Percentiles rank a stretch among this genome's conserved stretches.
Conservation (phyloP, 176 grass and related monocot genomes). For the Paspalum notatum region DNA sequence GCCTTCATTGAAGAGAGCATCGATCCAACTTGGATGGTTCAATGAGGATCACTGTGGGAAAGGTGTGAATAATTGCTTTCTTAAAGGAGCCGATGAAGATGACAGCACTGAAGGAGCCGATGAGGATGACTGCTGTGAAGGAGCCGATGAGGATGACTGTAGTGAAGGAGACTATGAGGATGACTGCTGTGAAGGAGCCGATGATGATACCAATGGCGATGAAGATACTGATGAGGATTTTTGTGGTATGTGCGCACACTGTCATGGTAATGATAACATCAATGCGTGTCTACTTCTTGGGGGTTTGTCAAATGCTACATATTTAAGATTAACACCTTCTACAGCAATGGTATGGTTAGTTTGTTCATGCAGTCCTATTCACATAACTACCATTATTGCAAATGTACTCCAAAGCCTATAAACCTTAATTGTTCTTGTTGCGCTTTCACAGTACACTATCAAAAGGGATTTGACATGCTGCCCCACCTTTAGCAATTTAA, state of each 20-base stretch:
- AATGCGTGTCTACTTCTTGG: neutral
- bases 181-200: too few species aligned
- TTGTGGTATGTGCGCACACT: neutral
- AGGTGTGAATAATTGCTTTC: neutral
- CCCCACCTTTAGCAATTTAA: neutral
- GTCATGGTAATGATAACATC: neutral
- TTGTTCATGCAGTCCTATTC: neutral
- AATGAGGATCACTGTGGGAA: neutral
- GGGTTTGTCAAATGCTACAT: neutral
- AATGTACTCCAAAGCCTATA: neutral
- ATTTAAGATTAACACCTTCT: neutral
- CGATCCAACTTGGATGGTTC: neutral
- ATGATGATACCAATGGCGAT: too few species aligned
- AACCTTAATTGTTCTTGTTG: neutral
- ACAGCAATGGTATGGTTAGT: neutral
- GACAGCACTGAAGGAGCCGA: neutral
- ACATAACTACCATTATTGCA: neutral
- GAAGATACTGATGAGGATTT: too few species aligned
- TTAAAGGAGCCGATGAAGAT: neutral
- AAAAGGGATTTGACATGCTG: neutral
- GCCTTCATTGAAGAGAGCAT: neutral
- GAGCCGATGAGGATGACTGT: too few species aligned
- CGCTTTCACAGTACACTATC: neutral
- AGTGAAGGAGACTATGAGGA: too few species aligned
- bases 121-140: neutral